Evolutionary conservation across 441 rosid species (phyloP).

Genomic region (Pelargonium exstipulatum): DNA sequence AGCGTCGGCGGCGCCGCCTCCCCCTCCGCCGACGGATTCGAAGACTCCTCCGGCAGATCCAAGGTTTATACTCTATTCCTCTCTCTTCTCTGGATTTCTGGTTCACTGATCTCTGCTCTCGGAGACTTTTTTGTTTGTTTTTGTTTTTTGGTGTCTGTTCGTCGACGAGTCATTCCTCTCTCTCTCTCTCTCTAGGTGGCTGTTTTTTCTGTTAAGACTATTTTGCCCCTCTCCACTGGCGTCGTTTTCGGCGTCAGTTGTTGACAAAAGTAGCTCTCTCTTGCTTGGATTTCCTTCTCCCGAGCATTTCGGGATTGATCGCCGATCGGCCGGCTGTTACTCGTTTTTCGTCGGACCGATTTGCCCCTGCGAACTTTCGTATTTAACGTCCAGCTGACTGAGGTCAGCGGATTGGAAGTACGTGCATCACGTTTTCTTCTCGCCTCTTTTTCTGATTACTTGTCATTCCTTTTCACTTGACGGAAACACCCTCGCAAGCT

Average conservation of each 20-base stretch:
- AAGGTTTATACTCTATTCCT: constrained; percentile 40
- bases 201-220: constrained; percentile 1
- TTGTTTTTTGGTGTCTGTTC: constrained; percentile 15
- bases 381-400: constrained; percentile 10
- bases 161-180: constrained; percentile 21
- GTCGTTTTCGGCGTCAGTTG: neutral
- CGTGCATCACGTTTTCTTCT: constrained; percentile 34
- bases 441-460: constrained; percentile 30
- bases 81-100: constrained; percentile 7
- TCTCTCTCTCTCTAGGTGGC: neutral
- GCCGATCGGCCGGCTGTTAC: neutral
- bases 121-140: neutral
- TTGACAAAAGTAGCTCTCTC: neutral
- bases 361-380: constrained; percentile 7
- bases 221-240: constrained; percentile 6
- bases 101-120: constrained; percentile 2
- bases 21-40: constrained; percentile 48
- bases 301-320: neutral
- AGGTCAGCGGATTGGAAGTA: constrained; percentile 23
- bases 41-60: constrained; percentile 63
- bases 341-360: constrained; percentile 11
- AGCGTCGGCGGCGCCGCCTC: constrained; percentile 54
- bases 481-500: constrained; percentile 21
- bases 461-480: constrained; percentile 24
- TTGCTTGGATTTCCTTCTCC: neutral